These are phyloP conservation scores for Dictyostelium firmibasis DNA, from an alignment of 78 protist genomes.

Conservation along the genomic window DNA sequence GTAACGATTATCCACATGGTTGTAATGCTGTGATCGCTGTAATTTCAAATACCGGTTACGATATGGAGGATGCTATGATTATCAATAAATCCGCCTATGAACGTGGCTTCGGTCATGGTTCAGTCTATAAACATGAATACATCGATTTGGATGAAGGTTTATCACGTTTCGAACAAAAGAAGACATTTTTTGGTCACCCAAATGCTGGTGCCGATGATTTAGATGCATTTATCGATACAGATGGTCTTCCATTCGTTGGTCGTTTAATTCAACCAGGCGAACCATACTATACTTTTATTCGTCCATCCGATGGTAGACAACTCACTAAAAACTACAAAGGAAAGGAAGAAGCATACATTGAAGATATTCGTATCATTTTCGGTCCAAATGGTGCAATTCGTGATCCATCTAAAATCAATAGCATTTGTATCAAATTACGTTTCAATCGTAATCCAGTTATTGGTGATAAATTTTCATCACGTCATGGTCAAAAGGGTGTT, in stretches of 20 bases:
- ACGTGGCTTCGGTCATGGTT: conserved; percentile 96
- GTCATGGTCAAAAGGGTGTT: conserved; percentile 97
- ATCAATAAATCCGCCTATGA: conserved; percentile 96
- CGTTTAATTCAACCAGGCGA: conserved; percentile 51
- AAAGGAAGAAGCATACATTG: conserved; percentile 68
- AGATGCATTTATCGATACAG: conserved; percentile 45
- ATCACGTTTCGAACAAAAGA: conserved; percentile 17
- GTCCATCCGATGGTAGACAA: conserved; percentile 9
- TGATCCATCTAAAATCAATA: not conserved
- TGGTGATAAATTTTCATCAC: conserved; percentile 98
- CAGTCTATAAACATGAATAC: conserved; percentile 82
- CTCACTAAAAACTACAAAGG: conserved; percentile 33
- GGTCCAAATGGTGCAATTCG: not conserved
- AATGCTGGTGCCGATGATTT: not conserved
- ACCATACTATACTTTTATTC: conserved; percentile 52
- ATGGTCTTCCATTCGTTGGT: conserved; percentile 91
- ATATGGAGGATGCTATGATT: conserved; percentile 92
- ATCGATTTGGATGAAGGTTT: conserved; percentile 75
- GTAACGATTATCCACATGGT: conserved; percentile 97
- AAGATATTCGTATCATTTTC: conserved; percentile 40
- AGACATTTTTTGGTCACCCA: conserved; percentile 26
- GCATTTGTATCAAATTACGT: conserved; percentile 47
- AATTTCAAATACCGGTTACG: conserved; percentile 98
- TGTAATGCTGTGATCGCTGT: conserved; percentile 98
- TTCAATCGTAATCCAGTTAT: conserved; percentile 88